A percentile compares a stretch with the other conserved stretches of the same genome.
phyloP scores from a whole-genome alignment of 192 early-diverging fungal genomes.

The Chytriomyces sp. region DNA sequence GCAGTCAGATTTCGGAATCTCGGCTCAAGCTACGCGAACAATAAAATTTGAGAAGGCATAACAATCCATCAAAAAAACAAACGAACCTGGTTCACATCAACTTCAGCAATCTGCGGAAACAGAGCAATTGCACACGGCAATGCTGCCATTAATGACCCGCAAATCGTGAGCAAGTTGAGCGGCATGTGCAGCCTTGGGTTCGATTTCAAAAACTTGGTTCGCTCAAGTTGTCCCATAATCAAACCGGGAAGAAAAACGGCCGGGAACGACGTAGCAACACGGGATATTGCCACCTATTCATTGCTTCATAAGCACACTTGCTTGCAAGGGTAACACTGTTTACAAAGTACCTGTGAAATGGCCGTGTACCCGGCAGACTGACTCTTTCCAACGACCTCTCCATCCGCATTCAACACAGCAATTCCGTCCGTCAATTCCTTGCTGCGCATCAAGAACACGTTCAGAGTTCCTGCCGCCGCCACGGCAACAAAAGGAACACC shows the following conservation, averaged over 20 bases:
- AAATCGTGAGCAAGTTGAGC: constrained; percentile 69
- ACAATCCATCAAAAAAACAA: no score
- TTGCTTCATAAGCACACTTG: background rate
- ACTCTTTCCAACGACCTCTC: constrained; percentile 70
- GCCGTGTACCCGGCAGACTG: constrained; percentile 69
- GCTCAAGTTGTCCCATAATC: constrained; percentile 70
- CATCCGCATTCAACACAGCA: constrained; percentile 68
- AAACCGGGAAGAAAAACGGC: constrained; percentile 74
- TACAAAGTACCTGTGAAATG: constrained; percentile 59
- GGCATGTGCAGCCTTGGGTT: constrained; percentile 63
- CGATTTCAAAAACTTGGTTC: constrained; percentile 58
- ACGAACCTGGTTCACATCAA: constrained; percentile 58
- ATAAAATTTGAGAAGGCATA: no score
- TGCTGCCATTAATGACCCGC: constrained; percentile 72
- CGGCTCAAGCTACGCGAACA: constrained; percentile 46
- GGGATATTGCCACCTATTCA: constrained; percentile 74
- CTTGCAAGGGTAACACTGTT: constrained; percentile 3
- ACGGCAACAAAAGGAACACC: constrained; percentile 78
- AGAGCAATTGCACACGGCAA: constrained; percentile 79
- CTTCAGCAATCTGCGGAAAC: constrained; percentile 73
- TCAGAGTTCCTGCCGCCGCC: constrained; percentile 79
- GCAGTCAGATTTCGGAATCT: constrained; percentile 66
- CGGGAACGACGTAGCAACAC: constrained; percentile 74
- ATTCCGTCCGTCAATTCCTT: constrained; percentile 83
- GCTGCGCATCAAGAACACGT: constrained; percentile 82